A percentile compares a stretch with the other conserved stretches of the same genome.
phyloP scores from a whole-genome alignment of 1,139 yeast species.

The Yueomyces sp. region DNA sequence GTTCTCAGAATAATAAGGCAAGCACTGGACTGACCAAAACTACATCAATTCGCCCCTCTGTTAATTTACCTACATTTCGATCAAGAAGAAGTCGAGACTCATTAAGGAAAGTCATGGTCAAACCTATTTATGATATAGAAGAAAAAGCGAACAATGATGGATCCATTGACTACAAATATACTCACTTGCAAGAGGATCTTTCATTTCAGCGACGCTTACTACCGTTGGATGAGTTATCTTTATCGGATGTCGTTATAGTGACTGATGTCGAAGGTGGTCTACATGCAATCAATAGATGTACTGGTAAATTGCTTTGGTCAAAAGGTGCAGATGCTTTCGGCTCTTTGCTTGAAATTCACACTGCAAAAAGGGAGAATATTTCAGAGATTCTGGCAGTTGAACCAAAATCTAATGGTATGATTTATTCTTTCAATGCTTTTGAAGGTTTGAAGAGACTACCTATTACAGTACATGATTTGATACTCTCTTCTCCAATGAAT shows the following conservation, averaged over 20 bases:
- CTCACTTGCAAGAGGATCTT: neutral
- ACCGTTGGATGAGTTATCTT: slow-evolving; percentile 12
- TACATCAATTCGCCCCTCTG: too few species aligned
- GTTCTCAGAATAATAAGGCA: too few species aligned
- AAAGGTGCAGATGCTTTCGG: slow-evolving; percentile 31
- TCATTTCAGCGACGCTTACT: slow-evolving; percentile 8
- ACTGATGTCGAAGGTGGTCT: slow-evolving; percentile 84
- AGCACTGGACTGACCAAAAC: too few species aligned
- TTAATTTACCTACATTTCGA: too few species aligned
- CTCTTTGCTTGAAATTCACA: slow-evolving; percentile 20
- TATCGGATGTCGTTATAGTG: slow-evolving; percentile 52
- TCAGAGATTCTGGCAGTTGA: slow-evolving; percentile 65
- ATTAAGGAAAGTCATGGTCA: too few species aligned
- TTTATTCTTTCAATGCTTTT: slow-evolving; percentile 75
- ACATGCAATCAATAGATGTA: slow-evolving; percentile 66
- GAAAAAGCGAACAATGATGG: too few species aligned
- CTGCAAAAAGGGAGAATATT: slow-evolving; percentile 11
- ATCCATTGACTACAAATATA: neutral
- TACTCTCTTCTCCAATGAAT: slow-evolving; percentile 73
- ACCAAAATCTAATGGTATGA: slow-evolving; percentile 74
- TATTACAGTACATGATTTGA: slow-evolving; percentile 65
- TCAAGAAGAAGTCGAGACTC: too few species aligned
- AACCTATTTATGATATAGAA: too few species aligned
- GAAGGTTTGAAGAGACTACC: slow-evolving; percentile 73
- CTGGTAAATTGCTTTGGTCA: slow-evolving; percentile 75